These are phyloP conservation scores for Lupinus albus DNA, from an alignment of 306 rosid species.

Conservation along the genomic window DNA sequence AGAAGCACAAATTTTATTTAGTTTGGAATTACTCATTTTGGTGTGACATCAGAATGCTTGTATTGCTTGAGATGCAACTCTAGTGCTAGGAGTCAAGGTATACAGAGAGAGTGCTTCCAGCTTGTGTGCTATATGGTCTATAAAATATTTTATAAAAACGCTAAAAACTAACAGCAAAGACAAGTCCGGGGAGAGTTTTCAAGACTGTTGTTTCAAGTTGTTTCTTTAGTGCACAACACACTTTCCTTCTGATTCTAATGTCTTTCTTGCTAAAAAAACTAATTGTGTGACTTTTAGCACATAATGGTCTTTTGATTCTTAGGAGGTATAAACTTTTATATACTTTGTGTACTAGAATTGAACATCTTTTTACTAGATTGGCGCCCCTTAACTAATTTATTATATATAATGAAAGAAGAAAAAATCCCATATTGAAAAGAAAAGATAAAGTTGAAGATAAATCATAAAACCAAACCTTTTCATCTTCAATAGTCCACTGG, in stretches of 20 bases:
- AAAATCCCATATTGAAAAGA: constrained; percentile 2
- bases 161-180: constrained; percentile 8
- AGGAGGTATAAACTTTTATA: constrained; percentile 5
- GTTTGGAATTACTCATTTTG: constrained; percentile 21
- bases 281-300: not conserved
- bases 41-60: constrained; percentile 10
- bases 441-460: constrained; percentile 23
- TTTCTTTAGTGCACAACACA: constrained; percentile 18
- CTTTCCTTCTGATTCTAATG: constrained; percentile 1
- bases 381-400: constrained; percentile 19
- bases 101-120: constrained; percentile 4
- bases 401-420: not conserved
- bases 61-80: not conserved
- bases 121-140: constrained; percentile 6
- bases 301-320: constrained; percentile 5
- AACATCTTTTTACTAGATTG: not conserved
- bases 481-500: constrained; percentile 88
- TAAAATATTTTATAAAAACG: not conserved
- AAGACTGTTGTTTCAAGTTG: not conserved
- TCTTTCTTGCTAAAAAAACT: no score
- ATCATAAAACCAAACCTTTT: constrained; percentile 57
- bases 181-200: not conserved
- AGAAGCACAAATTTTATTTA: constrained; percentile 1
- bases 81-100: constrained; percentile 3
- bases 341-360: constrained; percentile 9